Evolutionary conservation across 2,329 filamentous ascomycete species (phyloP), one percentile per base, ranked within the genome.

Genomic region (Colletotrichum falcatum): DNA sequence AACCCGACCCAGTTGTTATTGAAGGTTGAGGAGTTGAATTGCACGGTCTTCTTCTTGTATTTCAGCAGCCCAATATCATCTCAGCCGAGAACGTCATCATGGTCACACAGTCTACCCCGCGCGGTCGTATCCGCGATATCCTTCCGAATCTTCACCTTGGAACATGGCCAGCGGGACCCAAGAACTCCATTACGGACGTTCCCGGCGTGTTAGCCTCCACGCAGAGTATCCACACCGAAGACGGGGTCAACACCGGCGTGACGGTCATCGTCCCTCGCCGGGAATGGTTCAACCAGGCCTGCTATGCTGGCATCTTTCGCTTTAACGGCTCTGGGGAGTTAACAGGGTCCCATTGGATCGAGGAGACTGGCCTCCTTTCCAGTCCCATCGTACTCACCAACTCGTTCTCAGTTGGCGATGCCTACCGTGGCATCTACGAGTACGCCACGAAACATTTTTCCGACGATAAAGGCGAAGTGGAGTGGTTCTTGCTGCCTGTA

Each of bases 261-360:
- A 88, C 86, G 1, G 81, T 82, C 46, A 84, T 87, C 63, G 75
- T 87, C 0, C 84, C 85, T 0, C 82, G 84, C 14, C 54, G 74
- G 5, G 77, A 83, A 56, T 87, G 85, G 84, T 80, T 81, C 74
- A 70, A 80, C 54, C 79, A 81, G 12, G 83, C 83, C 49, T 84
- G 81, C 64, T 83, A 86, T 56, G 82, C 85, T 4, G 83, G 83
- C n/a, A 75, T 87, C 58, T 90, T 90, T 78, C 84, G 85, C 71
- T 90, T 91, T 81, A 91, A 91, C 73, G 89, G 89, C 65, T 86
- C 85, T 55, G 89, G 90, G 51, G 88, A 91, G 77, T 81, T 91
- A 81, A 91, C 89, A 0, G 88, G 89, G 2, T 82, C 81, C 12
- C 87, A 90, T 74, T 89, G 87, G 85, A 86, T 91, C 70, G 83